Evolutionary conservation across 108 stramenopile genomes (phyloP).

Genomic region (Schizochytrium sp.): DNA sequence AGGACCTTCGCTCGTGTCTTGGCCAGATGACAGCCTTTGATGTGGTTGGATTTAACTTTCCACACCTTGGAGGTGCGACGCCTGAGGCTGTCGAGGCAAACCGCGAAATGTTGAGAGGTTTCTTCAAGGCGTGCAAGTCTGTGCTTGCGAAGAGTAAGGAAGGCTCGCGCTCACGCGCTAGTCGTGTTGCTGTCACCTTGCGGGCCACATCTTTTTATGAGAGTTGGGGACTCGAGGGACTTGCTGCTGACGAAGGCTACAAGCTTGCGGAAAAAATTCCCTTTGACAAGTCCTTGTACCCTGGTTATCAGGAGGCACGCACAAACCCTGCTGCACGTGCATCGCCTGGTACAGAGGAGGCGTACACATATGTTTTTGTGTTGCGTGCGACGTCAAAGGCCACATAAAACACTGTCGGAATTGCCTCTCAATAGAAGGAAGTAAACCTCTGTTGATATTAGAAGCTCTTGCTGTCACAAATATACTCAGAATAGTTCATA

Average conservation of each 20-base stretch:
- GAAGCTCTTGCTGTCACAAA: no score
- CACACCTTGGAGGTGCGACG: conserved; percentile 34
- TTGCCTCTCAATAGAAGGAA: neutral
- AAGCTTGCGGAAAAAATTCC: neutral
- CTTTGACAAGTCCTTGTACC: conserved; percentile 27
- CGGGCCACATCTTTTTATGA: conserved; percentile 28
- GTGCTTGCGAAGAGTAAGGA: conserved; percentile 1
- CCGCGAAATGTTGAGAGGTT: conserved; percentile 18
- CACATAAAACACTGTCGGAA: neutral
- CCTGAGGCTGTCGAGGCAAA: conserved; percentile 41
- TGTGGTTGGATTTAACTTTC: conserved; percentile 29
- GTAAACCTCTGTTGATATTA: no score
- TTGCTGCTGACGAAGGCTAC: conserved; percentile 14
- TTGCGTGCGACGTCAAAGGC: neutral
- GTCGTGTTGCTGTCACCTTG: conserved; percentile 18
- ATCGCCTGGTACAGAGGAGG: neutral
- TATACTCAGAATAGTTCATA: no score
- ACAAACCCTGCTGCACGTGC: conserved; percentile 50
- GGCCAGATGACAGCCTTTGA: conserved; percentile 19
- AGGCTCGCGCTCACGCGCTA: neutral
- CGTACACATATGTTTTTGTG: conserved; percentile 14
- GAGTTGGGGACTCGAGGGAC: conserved; percentile 16
- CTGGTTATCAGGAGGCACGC: conserved; percentile 56
- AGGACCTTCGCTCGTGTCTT: neutral
- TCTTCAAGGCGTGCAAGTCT: conserved; percentile 1